phyloP scores from a whole-genome alignment of 1,284 basidiomycete species.

The Vanrija humicola region DNA sequence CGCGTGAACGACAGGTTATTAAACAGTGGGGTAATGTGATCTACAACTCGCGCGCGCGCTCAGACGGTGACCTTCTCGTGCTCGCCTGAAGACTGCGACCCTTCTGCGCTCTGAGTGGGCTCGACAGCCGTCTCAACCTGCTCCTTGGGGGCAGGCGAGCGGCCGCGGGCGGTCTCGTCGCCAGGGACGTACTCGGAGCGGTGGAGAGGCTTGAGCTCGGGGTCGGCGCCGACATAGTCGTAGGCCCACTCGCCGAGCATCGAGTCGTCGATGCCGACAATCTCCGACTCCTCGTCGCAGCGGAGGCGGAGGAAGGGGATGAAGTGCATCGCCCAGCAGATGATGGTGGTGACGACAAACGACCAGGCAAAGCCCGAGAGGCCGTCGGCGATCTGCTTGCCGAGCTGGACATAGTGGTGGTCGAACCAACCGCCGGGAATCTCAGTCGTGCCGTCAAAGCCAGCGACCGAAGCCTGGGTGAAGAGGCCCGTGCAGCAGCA shows the following conservation, averaged over 20 bases:
- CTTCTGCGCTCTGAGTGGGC: too few species aligned
- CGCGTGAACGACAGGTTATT: too few species aligned
- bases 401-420: constrained; percentile 66
- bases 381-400: constrained; percentile 59
- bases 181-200: background rate
- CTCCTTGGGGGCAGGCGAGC: too few species aligned
- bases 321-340: constrained; percentile 88
- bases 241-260: constrained; percentile 95
- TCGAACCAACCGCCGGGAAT: constrained; percentile 91
- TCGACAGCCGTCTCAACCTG: too few species aligned
- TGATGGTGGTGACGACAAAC: constrained; percentile 77
- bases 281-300: constrained; percentile 75
- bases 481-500: constrained; percentile 67
- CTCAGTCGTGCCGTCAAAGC: constrained; percentile 68
- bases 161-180: too few species aligned
- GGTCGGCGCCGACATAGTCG: constrained; percentile 66
- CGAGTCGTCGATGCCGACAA: constrained; percentile 86
- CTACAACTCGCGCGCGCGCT: too few species aligned
- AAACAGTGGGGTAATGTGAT: too few species aligned
- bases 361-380: constrained; percentile 70
- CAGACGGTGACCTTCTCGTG: too few species aligned
- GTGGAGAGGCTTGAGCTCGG: constrained; percentile 51
- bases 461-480: constrained; percentile 77
- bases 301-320: constrained; percentile 82
- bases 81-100: too few species aligned